Evolutionary conservation across 164 flowering plant species (phyloP).

Genomic region (Stephania yunnanensis): DNA sequence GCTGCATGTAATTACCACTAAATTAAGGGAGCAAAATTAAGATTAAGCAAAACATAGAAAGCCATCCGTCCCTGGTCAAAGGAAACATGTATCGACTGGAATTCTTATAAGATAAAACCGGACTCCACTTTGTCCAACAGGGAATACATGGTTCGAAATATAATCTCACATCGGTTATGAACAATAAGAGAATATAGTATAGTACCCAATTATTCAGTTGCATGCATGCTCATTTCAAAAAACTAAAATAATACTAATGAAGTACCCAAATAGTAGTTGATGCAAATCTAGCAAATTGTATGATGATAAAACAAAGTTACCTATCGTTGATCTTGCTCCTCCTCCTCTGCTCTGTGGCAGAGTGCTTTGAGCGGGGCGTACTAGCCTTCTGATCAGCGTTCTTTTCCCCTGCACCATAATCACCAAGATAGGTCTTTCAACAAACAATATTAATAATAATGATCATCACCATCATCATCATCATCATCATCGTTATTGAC

Average conservation of each 20-base stretch:
- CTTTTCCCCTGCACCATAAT: slow-evolving; percentile 19
- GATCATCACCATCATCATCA: too few relatives aligned
- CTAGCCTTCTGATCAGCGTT: slow-evolving; percentile 53
- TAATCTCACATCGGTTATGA: too few relatives aligned
- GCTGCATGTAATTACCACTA: too few relatives aligned
- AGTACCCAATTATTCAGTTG: not conserved
- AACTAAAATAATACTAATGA: not conserved
- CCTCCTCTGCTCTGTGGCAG: slow-evolving; percentile 93
- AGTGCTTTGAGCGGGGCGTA: slow-evolving; percentile 82
- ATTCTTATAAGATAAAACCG: too few relatives aligned
- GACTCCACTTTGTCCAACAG: too few relatives aligned
- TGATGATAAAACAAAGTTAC: slow-evolving; percentile 28
- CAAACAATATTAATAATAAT: too few relatives aligned
- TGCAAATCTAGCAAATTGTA: not conserved
- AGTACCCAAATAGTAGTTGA: not conserved
- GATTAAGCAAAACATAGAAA: too few relatives aligned
- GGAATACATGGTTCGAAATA: too few relatives aligned
- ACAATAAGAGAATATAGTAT: not conserved
- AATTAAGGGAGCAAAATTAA: too few relatives aligned
- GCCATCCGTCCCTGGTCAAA: too few relatives aligned
- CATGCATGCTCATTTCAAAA: not conserved
- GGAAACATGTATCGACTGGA: too few relatives aligned
- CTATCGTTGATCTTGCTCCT: slow-evolving; percentile 95
- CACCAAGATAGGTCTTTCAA: not conserved
- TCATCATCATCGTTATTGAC: too few relatives aligned